Evolutionary conservation across 768 basidiomycete species (phyloP).

Genomic region (Gelatoporia subvermispora): DNA sequence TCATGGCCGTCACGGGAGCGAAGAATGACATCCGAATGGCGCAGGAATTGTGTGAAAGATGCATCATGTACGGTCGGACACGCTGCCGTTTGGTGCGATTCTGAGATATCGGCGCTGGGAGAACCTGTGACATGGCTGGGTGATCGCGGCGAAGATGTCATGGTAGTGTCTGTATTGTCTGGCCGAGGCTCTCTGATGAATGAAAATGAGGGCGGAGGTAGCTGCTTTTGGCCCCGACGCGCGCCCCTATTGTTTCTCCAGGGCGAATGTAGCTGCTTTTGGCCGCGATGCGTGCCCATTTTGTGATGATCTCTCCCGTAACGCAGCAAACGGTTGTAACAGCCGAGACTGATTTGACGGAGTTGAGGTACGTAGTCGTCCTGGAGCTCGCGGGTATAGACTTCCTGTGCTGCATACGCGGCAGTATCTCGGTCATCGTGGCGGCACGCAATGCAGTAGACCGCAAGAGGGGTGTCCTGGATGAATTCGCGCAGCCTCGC

Average conservation of each 20-base stretch:
- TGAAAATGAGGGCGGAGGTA: neutral
- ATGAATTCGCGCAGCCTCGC: conserved; percentile 8
- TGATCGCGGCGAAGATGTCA: neutral
- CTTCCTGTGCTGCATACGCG: conserved; percentile 3
- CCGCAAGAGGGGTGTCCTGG: neutral
- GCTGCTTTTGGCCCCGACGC: conserved; percentile 4
- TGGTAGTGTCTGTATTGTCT: neutral
- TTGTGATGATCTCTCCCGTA: no score
- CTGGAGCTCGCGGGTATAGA: neutral
- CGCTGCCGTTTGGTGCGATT: no score
- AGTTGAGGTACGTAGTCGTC: conserved; percentile 7
- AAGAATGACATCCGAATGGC: conserved; percentile 6
- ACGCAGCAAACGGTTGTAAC: conserved; percentile 10
- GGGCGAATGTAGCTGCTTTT: neutral
- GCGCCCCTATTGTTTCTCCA: neutral
- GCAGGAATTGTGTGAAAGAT: conserved; percentile 4
- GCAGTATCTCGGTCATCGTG: conserved; percentile 6
- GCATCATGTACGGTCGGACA: neutral
- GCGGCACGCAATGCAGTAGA: conserved; percentile 1
- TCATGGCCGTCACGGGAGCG: conserved; percentile 11
- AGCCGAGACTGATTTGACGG: conserved; percentile 7
- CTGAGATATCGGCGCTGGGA: neutral
- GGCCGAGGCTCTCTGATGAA: neutral
- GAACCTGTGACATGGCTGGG: neutral
- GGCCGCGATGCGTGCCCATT: no score